Base-by-base conservation (phyloP, 2,329 filamentous ascomycete species). In the Neoascochyta sp. region DNA sequence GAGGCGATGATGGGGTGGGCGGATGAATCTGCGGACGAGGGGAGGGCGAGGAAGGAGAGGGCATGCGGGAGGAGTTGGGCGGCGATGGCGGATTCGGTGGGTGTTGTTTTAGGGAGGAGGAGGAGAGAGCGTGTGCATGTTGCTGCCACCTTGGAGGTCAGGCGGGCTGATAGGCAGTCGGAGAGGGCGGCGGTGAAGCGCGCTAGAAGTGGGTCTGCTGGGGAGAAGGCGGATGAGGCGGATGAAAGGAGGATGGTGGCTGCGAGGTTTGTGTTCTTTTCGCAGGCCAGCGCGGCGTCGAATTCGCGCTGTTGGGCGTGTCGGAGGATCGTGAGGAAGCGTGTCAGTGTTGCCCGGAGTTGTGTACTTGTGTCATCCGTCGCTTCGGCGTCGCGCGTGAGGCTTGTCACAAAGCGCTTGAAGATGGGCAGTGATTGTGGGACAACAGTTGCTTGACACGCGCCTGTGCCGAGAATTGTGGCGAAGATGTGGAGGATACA, bases 401-500 rank as follows among this genome's bases (percentile, higher is more conserved):
- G 82, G 52, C 80, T 85, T 24, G 77, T 78, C 39, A 96, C 75
- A 61, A 98, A 98, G 16, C 89, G 81, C 62, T 93, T 90, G 60
- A 98, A 81, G 22, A 89, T 93, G 0, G 92, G 86, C 10, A 98
- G 74, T 3, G 88, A 82, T 62, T 93, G 86, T 0, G 92, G 90
- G 1, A 96, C 82, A 17, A 96, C 86, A 20, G 86, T 75, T 15
- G 86, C 78, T 64, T 98, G 93, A 54, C 90, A 96, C 8, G 80
- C 74, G 1, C 86, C 83, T 1, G 88, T 95, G 9, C 86, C 84
- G 9, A 98, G 75, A 34, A 95, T 92, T 0, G 88, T 95, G 31
- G 86, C 84, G 57, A 96, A 95, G 32, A 96, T 95, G 67, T 98
- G 89, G 27, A 98, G 77, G 46, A 96, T 95, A 54, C 90, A 96